Conservation (phyloP, 768 basidiomycete genomes). For the Lactarius tabidus region DNA sequence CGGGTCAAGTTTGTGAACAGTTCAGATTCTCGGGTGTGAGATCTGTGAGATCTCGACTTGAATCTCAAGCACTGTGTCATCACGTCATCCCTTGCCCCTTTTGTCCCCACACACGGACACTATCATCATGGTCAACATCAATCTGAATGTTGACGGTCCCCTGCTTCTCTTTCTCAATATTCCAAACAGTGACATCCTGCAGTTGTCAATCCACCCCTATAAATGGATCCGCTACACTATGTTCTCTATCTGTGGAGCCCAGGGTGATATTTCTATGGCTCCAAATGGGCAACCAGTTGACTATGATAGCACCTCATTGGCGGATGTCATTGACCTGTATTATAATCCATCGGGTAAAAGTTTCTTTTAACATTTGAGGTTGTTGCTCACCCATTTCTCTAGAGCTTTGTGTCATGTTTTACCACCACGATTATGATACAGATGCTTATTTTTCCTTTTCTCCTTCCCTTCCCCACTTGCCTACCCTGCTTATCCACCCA, state of each 20-base stretch:
- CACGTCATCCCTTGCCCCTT: too few species aligned
- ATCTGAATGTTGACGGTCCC: background rate
- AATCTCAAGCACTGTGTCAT: too few species aligned
- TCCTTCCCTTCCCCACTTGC: too few species aligned
- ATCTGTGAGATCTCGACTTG: too few species aligned
- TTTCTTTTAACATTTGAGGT: background rate
- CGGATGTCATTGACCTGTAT: background rate
- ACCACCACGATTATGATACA: too few species aligned
- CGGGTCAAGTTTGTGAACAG: too few species aligned
- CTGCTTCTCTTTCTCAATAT: background rate
- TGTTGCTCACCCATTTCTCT: too few species aligned
- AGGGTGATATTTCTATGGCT: background rate
- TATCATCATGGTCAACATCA: background rate
- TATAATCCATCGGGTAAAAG: conserved; percentile 5
- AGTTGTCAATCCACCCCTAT: background rate
- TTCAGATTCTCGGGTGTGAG: too few species aligned
- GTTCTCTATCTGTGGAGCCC: conserved; percentile 2
- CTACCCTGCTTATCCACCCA: too few species aligned
- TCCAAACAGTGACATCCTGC: background rate
- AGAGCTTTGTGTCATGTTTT: too few species aligned
- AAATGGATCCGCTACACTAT: background rate
- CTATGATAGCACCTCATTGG: background rate
- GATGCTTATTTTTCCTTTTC: too few species aligned
- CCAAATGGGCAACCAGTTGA: background rate
- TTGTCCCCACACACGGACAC: background rate